phyloP scores from a whole-genome alignment of 345 rosid species.

The Garcia nutans region DNA sequence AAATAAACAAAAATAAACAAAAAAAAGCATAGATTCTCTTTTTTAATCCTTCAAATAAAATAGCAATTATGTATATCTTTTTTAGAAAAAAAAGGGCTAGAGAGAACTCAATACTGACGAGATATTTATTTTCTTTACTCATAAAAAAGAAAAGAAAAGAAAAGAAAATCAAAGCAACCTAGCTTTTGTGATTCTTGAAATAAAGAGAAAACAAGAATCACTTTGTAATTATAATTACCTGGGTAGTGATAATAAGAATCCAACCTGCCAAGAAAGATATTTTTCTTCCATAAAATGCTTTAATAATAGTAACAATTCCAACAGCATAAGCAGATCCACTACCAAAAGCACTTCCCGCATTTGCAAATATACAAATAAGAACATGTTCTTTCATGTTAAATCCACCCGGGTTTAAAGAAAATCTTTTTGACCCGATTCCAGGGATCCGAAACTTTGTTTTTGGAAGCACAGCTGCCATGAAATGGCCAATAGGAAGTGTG shows the following conservation, averaged over 20 bases:
- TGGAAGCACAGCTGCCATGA: slow-evolving; percentile 65
- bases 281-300: slow-evolving; percentile 58
- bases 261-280: slow-evolving; percentile 74
- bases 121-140: background rate
- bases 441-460: slow-evolving; percentile 54
- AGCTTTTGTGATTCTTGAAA: background rate
- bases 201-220: background rate
- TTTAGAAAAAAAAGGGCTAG: background rate
- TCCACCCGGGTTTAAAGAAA: slow-evolving; percentile 78
- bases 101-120: background rate
- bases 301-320: slow-evolving; percentile 65
- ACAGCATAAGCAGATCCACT: slow-evolving; percentile 67
- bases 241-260: slow-evolving; percentile 85
- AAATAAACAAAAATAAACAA: no score
- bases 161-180: background rate
- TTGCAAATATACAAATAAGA: slow-evolving; percentile 73
- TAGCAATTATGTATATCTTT: no score
- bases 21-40: no score
- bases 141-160: no score
- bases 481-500: slow-evolving; percentile 68
- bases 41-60: no score
- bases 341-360: slow-evolving; percentile 86
- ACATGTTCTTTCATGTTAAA: slow-evolving; percentile 90
- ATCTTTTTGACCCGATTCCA: slow-evolving; percentile 49
- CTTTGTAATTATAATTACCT: slow-evolving; percentile 36